Base-by-base conservation (phyloP, 1,284 basidiomycete genomes). In the Ustilago cynodontis region DNA sequence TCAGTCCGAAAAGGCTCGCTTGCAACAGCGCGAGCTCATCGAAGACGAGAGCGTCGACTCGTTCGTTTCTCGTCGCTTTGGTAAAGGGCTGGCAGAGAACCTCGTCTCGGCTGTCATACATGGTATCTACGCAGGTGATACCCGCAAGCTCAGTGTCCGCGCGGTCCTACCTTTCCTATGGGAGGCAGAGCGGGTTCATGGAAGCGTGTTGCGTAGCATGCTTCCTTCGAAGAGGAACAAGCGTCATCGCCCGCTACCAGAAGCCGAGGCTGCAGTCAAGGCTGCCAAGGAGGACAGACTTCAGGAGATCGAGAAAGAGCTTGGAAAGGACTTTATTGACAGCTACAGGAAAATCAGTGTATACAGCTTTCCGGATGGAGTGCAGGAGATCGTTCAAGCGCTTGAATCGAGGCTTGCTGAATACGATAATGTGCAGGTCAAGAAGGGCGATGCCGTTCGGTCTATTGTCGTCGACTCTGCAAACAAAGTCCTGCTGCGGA, bases 91-190 rank as follows among this genome's bases (percentile, higher is more conserved):
- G 62, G 93, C 94, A 0, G 89, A 90, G 11, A 89, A 90, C 4
- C 89, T 97, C 56, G 91, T 93, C 3, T 93, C 92, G 63, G 93
- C 95, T 0, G 88, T 98, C 71, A 90, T 95, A 1, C 95, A 98
- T 81, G 96, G 95, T 0, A 93, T 99, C 68, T 98, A 97, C 84
- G 94, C 94, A 0, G 91, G 93, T 0, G 94, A 96, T 80, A 90
- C 94, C 3, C 87, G 92, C 1, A 81, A 87, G 37, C 87, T 98
- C 10, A 94, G 93, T 71, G 88, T 94, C 0, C 89, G 91, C 2
- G 90, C 93, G 3, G 90, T 93, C 0, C 93, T 98, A 82, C 91
- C 93, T 0, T 87, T 88, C 3, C 80, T 97, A 20, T 92, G 90
- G 89, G 89, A 91, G 28, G 88, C 91, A 0, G 92, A 94, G 84